Evolutionary conservation across 208 protist genomes (phyloP).

Genomic region (Trypanosoma scelopori): DNA sequence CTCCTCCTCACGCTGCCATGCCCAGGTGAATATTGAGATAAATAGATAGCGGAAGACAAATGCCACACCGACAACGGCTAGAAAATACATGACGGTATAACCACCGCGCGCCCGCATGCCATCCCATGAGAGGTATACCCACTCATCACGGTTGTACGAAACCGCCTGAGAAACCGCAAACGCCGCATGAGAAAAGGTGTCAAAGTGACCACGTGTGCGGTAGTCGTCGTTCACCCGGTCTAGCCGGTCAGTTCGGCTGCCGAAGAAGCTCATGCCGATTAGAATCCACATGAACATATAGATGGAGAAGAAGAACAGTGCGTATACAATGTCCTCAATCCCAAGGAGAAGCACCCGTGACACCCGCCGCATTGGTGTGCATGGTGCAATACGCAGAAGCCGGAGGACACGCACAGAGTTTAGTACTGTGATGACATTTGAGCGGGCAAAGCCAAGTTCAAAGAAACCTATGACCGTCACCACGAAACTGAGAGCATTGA

Average conservation of each 20-base stretch:
- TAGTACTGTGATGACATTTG: conserved; percentile 83
- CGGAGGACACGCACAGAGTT: conserved; percentile 87
- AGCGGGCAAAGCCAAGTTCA: conserved; percentile 84
- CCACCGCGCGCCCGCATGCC: conserved; percentile 77
- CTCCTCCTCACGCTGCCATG: conserved; percentile 81
- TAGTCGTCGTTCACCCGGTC: conserved; percentile 50
- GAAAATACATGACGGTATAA: conserved; percentile 89
- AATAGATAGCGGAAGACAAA: conserved; percentile 88
- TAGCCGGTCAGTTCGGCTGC: conserved; percentile 64
- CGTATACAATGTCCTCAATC: conserved; percentile 83
- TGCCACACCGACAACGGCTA: conserved; percentile 67
- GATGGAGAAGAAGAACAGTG: conserved; percentile 81
- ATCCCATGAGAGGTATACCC: conserved; percentile 85
- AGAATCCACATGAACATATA: conserved; percentile 93
- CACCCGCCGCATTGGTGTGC: conserved; percentile 64
- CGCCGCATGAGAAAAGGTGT: conserved; percentile 76
- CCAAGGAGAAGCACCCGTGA: conserved; percentile 77
- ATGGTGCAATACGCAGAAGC: conserved; percentile 63
- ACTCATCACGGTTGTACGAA: conserved; percentile 81
- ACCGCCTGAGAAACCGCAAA: conserved; percentile 87
- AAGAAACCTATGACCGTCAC: conserved; percentile 85
- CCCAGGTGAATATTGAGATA: conserved; percentile 83
- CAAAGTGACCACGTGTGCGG: conserved; percentile 69
- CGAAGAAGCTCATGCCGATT: conserved; percentile 92
- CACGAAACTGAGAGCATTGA: conserved; percentile 72